Base-by-base conservation (phyloP, 129 eudicot species). In the Flaveria bidentis region DNA sequence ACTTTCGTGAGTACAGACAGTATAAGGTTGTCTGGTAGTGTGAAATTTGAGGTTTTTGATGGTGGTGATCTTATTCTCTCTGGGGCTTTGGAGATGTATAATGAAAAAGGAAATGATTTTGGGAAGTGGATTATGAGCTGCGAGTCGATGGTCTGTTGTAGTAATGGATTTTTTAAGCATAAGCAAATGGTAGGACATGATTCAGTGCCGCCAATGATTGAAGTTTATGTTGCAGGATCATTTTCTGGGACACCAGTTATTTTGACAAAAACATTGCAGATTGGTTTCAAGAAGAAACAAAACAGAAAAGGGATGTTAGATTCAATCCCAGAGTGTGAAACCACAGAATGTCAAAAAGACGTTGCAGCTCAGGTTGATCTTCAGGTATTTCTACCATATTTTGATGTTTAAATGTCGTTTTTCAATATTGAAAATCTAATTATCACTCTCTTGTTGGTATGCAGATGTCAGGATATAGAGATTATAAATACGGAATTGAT, bases 1-100 rank as follows among this genome's bases (percentile, higher is more conserved):
- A 92, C 93, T 66, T 92, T 89, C 51, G 96, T 92, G 65, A 87
- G 96, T 81, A 92, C 97, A 1, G 93, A 88, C 51, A 78, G 84
- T 81, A 86, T 92, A 71, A 80, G 96, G 69, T 75, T 90, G 18
- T 82, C 91, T 1, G 96, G 91, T 61, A 80, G 90, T 83, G 91
- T 88, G 63, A 92, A 83, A 71, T 89, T 89, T 9, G 93, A 92
- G 84, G 96, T 92, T 44, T 86, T 81, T 30, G 76, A 92, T 76
- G 79, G 80, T 36, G 86, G 88, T 11, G 89, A 86, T 69, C 80
- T 81, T 5, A 64, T 92, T 18, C 87, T 92, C 9, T 78, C 77
- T 13, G 96, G 97, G 67, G 72, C 85, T 76, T 78, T 92, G 58
- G 96, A 87, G 75, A 84, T 87, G 81, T 81, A 81, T 5, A 64